Evolutionary conservation across 768 basidiomycete species (phyloP), one percentile per base, ranked within the genome.

Genomic region (Termitomyces sp.): DNA sequence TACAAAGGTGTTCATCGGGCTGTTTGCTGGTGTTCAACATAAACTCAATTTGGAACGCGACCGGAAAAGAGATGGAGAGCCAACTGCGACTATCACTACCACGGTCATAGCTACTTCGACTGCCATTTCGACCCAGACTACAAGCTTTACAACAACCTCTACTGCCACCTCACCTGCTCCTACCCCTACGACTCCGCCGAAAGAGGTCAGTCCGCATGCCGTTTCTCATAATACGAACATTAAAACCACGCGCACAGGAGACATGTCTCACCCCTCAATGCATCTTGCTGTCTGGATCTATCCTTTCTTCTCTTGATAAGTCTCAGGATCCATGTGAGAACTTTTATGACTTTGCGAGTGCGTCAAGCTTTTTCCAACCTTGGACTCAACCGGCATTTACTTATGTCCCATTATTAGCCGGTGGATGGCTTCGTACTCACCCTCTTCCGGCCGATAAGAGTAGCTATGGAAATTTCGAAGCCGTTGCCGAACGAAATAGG

Each of bases 321-420:
- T 76, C 84, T 9, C 80, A 88, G 63, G 94, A 98, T 68, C 97
- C 97, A 0, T 99, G 97, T 71, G 91, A 98, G 63, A 88, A 94
- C 72, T 97, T 98, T 70, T 98, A 94, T 67, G 83, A 88, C 61
- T 98, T 86, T 73, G 85, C 94, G 10, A 95, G 94, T 95, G 66
- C 65, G 92, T 85, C 9, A 13, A 54, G 50, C 43, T 56, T 44
- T 30, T 55, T 54, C 40, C 40, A 52, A 58, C 47, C 45, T 22
- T 62, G 1, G 24, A 45, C n/a, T 45, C 30, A 12, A 38, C 30
- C 20, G 16, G 35, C 18, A 43, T 52, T 48, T 16, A 56, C 57
- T 53, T 16, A 42, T 16, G 13, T 48, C 24, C 18, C 30, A 22
- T 12, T 44, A 22, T 38, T 58, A 95, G 92, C 88, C 66, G 92